Percentiles rank a stretch among this genome's conserved stretches.
Evolutionary conservation across 1,284 basidiomycete species (phyloP).

Genomic region (Takashimella tepidaria): DNA sequence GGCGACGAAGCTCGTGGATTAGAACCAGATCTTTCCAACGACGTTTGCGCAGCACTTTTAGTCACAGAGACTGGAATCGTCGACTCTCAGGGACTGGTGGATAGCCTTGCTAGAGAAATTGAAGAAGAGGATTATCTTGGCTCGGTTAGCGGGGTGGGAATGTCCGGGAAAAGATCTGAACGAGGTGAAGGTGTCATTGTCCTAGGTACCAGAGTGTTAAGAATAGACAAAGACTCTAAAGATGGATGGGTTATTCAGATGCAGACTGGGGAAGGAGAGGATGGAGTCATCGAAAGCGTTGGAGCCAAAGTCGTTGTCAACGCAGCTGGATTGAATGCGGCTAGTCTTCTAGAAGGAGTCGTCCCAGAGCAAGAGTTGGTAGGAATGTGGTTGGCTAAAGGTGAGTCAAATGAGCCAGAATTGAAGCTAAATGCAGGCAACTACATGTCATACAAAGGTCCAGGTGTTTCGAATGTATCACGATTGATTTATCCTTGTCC

Average conservation of each 20-base stretch:
- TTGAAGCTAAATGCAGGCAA: constrained; percentile 52
- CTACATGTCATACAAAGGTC: constrained; percentile 79
- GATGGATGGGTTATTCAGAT: constrained; percentile 57
- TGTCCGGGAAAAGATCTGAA: constrained; percentile 6
- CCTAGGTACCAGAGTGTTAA: constrained; percentile 78
- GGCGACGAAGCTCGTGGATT: constrained; percentile 66
- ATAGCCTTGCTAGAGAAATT: constrained; percentile 73
- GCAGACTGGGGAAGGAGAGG: constrained; percentile 56
- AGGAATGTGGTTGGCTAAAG: constrained; percentile 69
- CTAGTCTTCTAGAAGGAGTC: constrained; percentile 65
- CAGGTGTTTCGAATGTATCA: constrained; percentile 59
- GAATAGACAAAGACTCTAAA: constrained; percentile 60
- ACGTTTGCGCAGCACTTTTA: constrained; percentile 69
- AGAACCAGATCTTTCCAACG: constrained; percentile 72
- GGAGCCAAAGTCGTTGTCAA: constrained; percentile 82
- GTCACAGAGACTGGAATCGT: constrained; percentile 88
- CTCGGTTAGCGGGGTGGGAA: not conserved
- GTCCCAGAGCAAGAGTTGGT: constrained; percentile 56
- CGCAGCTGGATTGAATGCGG: constrained; percentile 74
- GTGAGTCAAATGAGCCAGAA: constrained; percentile 15
- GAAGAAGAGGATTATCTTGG: constrained; percentile 36
- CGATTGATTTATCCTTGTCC: constrained; percentile 88
- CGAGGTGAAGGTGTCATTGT: constrained; percentile 62
- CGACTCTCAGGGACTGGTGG: constrained; percentile 76
- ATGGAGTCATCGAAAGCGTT: constrained; percentile 59